Base-by-base conservation (phyloP, 1,139 yeast genomes). In the Pichia sp. region DNA sequence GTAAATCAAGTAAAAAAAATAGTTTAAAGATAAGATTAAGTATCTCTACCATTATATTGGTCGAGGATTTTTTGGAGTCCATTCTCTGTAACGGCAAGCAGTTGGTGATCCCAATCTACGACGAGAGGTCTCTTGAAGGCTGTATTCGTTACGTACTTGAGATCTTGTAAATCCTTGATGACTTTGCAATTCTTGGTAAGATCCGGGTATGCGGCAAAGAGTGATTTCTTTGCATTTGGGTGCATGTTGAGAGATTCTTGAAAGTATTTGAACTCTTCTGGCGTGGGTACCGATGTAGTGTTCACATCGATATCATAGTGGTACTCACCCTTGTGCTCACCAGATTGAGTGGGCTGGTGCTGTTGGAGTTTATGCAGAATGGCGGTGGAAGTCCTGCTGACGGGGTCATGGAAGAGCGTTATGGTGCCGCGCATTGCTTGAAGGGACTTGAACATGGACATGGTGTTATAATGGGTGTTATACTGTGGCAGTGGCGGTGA, bases 31-130 rank as follows among this genome's bases (percentile, higher is more conserved):
- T 27, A 22, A 25, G 21, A 22, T 29, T 22, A 17, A 19, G 17
- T 23, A 5, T 33, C 27, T n/a, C 34, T 42, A 22, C 39, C 42
- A 23, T 50, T 47, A 34, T 50, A 47, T 33, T 51, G 48, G 22
- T 48, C 44, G 15, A 55, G 38, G 12, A 56, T 41, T 33, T 50
- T 46, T 12, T 38, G 29, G 21, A 57, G 35, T 3, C 69, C 61
- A 11, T 56, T 52, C 35, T 64, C 67, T 47, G 71, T 71, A 40
- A 67, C 66, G 4, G 82, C 82, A 39, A 75, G 59, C 50, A 68
- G 55, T 36, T 62, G 56, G 51, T 74, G 67, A 37, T 67, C 67
- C 67, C 75, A 72, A 58, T 77, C 84, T 34, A 76, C 73, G 26
- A 74, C 63, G 41, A 77, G 60, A 0, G 78, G 82, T 15, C 11